Percentiles rank a stretch among this genome's conserved stretches.
Evolutionary conservation across 2,329 filamentous ascomycete species (phyloP).

Genomic region (Venturiaceae sp.): DNA sequence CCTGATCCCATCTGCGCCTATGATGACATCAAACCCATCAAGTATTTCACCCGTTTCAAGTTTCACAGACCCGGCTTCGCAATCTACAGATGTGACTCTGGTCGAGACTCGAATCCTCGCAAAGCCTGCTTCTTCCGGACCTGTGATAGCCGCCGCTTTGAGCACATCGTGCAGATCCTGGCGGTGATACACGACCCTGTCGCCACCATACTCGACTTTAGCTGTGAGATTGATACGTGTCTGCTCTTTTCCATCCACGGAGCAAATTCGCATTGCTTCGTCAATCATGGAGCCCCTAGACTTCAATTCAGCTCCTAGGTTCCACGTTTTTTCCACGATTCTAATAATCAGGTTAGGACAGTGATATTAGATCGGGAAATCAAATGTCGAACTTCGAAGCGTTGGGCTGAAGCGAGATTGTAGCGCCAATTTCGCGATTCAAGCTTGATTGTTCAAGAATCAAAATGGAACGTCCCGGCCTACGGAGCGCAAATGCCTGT

Average conservation of each 20-base stretch:
- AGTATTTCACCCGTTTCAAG: conserved; percentile 15
- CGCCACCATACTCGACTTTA: conserved; percentile 27
- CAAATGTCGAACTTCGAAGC: no score
- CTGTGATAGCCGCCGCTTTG: conserved; percentile 15
- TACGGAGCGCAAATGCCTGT: no score
- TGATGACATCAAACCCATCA: conserved; percentile 14
- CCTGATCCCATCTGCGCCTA: conserved; percentile 16
- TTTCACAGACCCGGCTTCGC: not conserved
- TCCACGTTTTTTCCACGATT: conserved; percentile 22
- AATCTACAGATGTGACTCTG: not conserved
- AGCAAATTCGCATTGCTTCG: conserved; percentile 25
- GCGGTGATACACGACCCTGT: conserved; percentile 31
- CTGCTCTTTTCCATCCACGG: conserved; percentile 20
- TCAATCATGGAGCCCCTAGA: conserved; percentile 22
- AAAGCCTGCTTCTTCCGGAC: conserved; percentile 10
- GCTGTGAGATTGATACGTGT: conserved; percentile 22
- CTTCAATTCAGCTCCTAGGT: conserved; percentile 16
- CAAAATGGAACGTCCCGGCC: no score
- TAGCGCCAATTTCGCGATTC: no score
- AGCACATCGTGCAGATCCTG: conserved; percentile 29
- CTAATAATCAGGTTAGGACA: no score
- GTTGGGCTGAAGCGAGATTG: no score
- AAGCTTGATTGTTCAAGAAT: no score
- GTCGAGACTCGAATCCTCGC: not conserved
- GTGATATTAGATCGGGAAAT: no score